Evolutionary conservation across 768 basidiomycete genomes (phyloP).

Genomic region (Sporobolomyces roseus): DNA sequence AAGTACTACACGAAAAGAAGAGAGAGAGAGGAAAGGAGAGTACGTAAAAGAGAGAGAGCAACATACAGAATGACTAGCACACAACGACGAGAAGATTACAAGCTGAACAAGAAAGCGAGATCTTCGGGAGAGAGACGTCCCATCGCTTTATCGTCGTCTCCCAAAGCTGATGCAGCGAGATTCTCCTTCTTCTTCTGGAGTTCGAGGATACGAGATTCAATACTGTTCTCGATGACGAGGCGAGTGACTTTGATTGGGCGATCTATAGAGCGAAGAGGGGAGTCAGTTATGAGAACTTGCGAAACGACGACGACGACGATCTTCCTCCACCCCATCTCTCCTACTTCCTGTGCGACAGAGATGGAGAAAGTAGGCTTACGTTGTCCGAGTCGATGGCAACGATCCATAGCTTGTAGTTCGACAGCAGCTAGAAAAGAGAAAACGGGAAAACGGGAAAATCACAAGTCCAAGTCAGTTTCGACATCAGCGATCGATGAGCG

Average conservation of each 20-base stretch:
- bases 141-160: conserved; percentile 64
- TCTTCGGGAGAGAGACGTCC: conserved; percentile 81
- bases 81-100: not conserved
- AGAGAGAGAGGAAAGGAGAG: not conserved
- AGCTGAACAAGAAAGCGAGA: conserved; percentile 48
- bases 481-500: no score
- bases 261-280: conserved; percentile 53
- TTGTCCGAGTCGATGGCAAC: conserved; percentile 41
- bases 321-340: no score
- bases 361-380: conserved; percentile 3
- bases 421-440: no score
- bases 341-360: not conserved
- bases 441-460: no score
- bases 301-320: no score
- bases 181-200: conserved; percentile 71
- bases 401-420: conserved; percentile 50
- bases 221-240: conserved; percentile 85
- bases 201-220: conserved; percentile 91
- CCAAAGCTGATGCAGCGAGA: conserved; percentile 37
- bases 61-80: not conserved
- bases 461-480: no score
- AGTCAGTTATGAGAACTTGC: not conserved
- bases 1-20: no score
- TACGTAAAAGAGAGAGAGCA: not conserved
- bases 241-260: conserved; percentile 91